A percentile compares a stretch with the other conserved stretches of the same genome.
Conservation (phyloP, 2,329 filamentous ascomycete genomes). For the Ascochyta lentis region DNA sequence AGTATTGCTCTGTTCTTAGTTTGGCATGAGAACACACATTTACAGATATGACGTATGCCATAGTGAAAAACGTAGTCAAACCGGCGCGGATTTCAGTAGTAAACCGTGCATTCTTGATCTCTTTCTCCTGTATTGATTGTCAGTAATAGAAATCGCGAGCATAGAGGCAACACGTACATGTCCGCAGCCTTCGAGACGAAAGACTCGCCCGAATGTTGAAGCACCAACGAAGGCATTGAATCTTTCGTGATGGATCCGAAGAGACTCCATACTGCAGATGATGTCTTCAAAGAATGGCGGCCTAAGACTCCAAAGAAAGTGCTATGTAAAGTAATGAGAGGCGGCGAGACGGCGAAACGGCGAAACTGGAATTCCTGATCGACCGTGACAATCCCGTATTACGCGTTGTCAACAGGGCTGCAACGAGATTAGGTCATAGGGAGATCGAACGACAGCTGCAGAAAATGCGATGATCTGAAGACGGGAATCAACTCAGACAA, state of each 20-base stretch:
- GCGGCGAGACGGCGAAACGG: background rate
- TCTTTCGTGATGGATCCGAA: slow-evolving; percentile 25
- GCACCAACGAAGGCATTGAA: slow-evolving; percentile 36
- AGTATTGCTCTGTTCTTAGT: slow-evolving; percentile 3
- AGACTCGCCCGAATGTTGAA: slow-evolving; percentile 56
- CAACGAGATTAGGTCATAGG: background rate
- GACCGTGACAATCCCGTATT: slow-evolving; percentile 3
- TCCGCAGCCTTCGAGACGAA: slow-evolving; percentile 81
- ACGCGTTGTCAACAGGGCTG: background rate
- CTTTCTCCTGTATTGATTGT: slow-evolving; percentile 60
- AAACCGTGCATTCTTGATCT: slow-evolving; percentile 79
- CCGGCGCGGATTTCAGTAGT: slow-evolving; percentile 84
- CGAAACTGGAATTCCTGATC: slow-evolving; percentile 5
- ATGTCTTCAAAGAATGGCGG: background rate
- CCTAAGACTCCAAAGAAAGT: background rate
- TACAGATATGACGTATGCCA: slow-evolving; percentile 51
- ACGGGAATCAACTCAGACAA: background rate
- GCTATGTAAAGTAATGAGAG: background rate
- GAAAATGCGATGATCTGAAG: background rate
- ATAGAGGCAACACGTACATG: slow-evolving; percentile 66
- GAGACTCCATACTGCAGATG: slow-evolving; percentile 31
- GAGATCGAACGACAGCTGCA: slow-evolving; percentile 1
- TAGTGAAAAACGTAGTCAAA: slow-evolving; percentile 68
- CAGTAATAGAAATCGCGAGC: background rate
- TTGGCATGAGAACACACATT: slow-evolving; percentile 26